Base-by-base conservation (phyloP, 1,139 yeast genomes). In the Meyerozyma guilliermondii region DNA sequence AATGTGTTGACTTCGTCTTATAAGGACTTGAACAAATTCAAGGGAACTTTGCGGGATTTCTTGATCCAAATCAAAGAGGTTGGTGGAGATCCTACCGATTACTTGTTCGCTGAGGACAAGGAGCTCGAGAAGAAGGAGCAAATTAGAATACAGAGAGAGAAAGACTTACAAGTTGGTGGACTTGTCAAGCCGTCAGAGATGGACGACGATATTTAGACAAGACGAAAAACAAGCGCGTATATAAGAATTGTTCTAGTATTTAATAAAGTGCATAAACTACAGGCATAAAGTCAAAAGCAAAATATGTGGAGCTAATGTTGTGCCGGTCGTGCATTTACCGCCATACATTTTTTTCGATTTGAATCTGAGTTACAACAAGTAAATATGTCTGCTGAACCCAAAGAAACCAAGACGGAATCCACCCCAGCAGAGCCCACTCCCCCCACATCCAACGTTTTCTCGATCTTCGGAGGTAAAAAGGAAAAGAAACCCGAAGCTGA, bases 1-100 rank as follows among this genome's bases (percentile, higher is more conserved):
- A 79, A 78, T 52, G 96, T 89, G 10, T 72, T 92, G 59, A 79
- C 87, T 35, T 65, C 78, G 14, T 81, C 83, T 46, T 88, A 88
- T 60, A 80, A 76, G 48, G 95, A 88, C 55, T 81, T 83, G 49
- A 63, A 67, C 50, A 85, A 81, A 62, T 92, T 94, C 71, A 83
- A 83, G 66, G 88, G 88, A 43, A 83, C 87, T 3, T 74, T 94
- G 55, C 83, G 98, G 66, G 99, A 94, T 66, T 94, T 94, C 78
- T 76, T 94, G 63, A 95, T 94, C 39, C 98, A 92, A 71, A 87
- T 92, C 62, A 89, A 89, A 66, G 96, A 92, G 65, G 81, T 78
- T 59, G 98, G 98, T 48, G 98, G 98, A 40, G 96, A 88, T 62
- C 76, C 86, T 41, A 87, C 95, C 28, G 97, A 89, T 62, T 94